Conservation (phyloP, 352 stramenopile genomes). For the Pythium angustatum region DNA sequence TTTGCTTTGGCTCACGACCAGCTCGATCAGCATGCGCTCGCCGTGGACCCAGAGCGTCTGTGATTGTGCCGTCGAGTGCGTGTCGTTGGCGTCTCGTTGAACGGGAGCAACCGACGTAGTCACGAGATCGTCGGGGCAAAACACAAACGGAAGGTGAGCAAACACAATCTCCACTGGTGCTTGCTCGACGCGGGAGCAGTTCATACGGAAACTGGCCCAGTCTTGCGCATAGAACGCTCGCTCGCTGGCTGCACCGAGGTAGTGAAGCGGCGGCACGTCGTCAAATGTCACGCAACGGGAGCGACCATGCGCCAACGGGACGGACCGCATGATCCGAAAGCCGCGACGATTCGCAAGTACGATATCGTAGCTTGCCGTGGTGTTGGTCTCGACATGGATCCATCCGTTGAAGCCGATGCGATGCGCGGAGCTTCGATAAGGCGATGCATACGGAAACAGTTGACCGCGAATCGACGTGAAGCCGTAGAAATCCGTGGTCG, state of each 20-base stretch:
- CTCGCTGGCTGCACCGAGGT: neutral
- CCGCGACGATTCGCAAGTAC: conserved; percentile 21
- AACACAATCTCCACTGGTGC: conserved; percentile 28
- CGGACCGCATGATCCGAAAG: conserved; percentile 8
- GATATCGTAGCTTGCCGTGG: conserved; percentile 18
- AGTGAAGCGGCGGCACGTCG: conserved; percentile 26
- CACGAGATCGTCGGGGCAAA: conserved; percentile 17
- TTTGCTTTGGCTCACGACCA: conserved; percentile 7
- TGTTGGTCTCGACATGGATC: conserved; percentile 18
- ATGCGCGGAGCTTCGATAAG: neutral
- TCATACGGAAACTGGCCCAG: conserved; percentile 25
- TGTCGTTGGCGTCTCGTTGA: neutral
- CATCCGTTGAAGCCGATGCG: conserved; percentile 22
- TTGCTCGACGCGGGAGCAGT: conserved; percentile 9
- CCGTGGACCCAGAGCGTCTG: conserved; percentile 21
- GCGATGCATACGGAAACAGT: conserved; percentile 12
- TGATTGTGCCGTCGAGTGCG: neutral
- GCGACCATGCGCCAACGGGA: neutral
- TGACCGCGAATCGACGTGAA: conserved; percentile 20
- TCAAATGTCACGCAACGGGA: conserved; percentile 17
- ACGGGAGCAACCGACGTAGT: conserved; percentile 4
- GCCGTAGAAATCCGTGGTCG: conserved; percentile 26
- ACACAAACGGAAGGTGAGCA: conserved; percentile 22
- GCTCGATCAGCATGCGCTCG: conserved; percentile 18
- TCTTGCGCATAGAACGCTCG: conserved; percentile 21